These are phyloP conservation scores for Raddia guianensis DNA, from an alignment of 176 grass and related monocot genomes.

Conservation along the genomic window DNA sequence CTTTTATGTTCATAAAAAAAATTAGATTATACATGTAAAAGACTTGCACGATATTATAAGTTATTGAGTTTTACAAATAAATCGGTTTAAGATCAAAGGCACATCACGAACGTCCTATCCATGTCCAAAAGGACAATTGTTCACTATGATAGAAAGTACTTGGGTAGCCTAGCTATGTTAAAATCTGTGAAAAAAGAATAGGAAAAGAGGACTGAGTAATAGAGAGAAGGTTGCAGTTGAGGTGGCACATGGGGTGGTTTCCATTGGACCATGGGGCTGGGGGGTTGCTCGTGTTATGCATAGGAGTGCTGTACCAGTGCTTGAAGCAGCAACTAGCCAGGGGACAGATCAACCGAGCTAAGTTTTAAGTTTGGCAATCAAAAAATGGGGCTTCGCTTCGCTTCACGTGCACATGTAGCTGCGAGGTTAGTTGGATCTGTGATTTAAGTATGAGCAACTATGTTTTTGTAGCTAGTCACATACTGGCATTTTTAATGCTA, in stretches of 20 bases:
- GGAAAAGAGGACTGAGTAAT: neutral
- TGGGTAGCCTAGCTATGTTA: neutral
- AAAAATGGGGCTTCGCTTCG: constrained; percentile 10
- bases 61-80: no score
- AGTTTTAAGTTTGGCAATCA: constrained; percentile 4
- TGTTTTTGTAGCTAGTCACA: no score
- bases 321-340: constrained; percentile 31
- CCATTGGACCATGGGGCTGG: constrained; percentile 26
- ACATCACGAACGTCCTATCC: no score
- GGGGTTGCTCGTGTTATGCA: neutral
- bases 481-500: no score
- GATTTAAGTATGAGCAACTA: neutral
- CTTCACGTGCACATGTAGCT: constrained; percentile 34
- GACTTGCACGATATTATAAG: no score
- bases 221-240: constrained; percentile 20
- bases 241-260: constrained; percentile 41
- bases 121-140: no score
- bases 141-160: no score
- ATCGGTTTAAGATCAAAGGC: no score
- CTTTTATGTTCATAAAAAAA: no score
- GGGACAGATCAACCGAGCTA: constrained; percentile 23
- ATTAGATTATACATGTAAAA: no score
- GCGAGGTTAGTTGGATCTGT: constrained; percentile 45
- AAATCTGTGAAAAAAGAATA: neutral
- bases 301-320: constrained; percentile 19